Evolutionary conservation across 305 asterid species (phyloP), one percentile per base, ranked within the genome.

Genomic region (Andrographis paniculata): DNA sequence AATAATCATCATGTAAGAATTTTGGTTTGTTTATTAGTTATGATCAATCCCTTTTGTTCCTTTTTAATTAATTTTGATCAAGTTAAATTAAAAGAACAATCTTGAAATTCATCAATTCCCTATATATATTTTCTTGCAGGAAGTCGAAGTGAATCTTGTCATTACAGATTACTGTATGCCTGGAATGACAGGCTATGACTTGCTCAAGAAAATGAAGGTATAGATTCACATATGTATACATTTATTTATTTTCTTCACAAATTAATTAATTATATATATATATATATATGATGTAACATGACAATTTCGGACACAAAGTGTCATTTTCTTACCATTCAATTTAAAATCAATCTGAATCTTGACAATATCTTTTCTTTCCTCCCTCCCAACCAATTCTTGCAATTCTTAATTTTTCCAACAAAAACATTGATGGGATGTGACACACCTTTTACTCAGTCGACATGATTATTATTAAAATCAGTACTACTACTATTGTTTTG

Each of bases 141-240:
- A 53, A 17, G 57, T 71, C 55, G 88, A 75, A 65, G 80, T 84
- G 13, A 74, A 80, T 68, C 91, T 84, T 48, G 82, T 87, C 18
- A 87, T 87, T 30, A 87, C 96, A 51, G 96, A 83, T 69, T 87
- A 87, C 14, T 87, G 94, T 50, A 87, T 87, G 94, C 96, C 96
- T 48, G 94, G 82, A 46, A 87, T 87, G 93, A 83, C 96, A 35
- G 96, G 96, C 65, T 83, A 83, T 74, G 94, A 87, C 76, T 68
- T 83, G 72, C 93, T 87, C 65, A 87, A 74, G 72, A 74, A 70
- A 70, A 67, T 74, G 54, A 74, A 74, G 81, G 81, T 74, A 61
- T n/a, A n/a, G n/a, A n/a, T n/a, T n/a, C 9, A 58, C 10, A 28
- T 17, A 33, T 33, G 8, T 14, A 1, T 11, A 18, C 14, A 8